Conservation (phyloP, 805 yeast species). For the Kuraishia capsulata region DNA sequence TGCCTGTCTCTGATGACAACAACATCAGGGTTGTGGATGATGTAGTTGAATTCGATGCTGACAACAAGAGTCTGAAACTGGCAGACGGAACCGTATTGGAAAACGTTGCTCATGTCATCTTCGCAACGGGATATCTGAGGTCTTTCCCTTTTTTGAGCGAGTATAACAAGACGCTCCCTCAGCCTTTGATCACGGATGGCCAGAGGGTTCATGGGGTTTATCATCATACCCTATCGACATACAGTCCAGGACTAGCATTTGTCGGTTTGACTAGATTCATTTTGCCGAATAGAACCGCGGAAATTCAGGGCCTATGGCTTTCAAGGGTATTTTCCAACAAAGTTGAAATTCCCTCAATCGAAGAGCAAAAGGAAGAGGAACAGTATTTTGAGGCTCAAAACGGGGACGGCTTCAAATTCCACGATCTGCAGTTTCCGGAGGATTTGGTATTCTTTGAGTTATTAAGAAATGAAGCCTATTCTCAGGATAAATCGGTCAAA, state of each 20-base stretch:
- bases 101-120: conserved; percentile 49
- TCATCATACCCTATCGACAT: conserved; percentile 46
- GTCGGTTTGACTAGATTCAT: conserved; percentile 54
- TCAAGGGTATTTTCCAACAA: conserved; percentile 54
- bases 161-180: conserved; percentile 9
- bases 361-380: conserved; percentile 36
- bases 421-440: conserved; percentile 41
- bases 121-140: conserved; percentile 65
- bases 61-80: conserved; percentile 29
- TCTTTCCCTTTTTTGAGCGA: conserved; percentile 47
- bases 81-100: conserved; percentile 35
- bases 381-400: conserved; percentile 23
- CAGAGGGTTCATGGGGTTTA: conserved; percentile 41
- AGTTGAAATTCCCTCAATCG: conserved; percentile 35
- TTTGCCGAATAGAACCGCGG: conserved; percentile 52
- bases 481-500: conserved; percentile 16
- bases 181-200: conserved; percentile 36
- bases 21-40: conserved; percentile 34
- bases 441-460: conserved; percentile 45
- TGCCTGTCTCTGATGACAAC: conserved; percentile 35
- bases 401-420: conserved; percentile 37
- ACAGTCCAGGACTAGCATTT: conserved; percentile 57
- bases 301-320: conserved; percentile 55
- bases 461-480: conserved; percentile 23
- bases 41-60: conserved; percentile 27